A percentile compares a stretch with the other conserved stretches of the same genome.
Conservation (phyloP, 2,329 filamentous ascomycete species). For the Ophiosphaerella korrae region DNA sequence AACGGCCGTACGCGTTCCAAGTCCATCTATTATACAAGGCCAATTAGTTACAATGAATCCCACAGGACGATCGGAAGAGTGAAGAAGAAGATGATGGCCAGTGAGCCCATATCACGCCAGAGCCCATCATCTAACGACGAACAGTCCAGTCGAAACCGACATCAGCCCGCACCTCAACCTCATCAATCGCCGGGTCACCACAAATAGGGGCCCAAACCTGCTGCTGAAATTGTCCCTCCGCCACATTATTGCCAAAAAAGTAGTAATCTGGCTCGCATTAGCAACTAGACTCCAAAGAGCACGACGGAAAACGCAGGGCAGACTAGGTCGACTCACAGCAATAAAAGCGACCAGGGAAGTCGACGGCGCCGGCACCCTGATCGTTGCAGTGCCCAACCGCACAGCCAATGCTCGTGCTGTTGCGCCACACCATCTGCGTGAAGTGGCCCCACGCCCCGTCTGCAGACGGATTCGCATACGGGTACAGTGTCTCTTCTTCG, state of each 20-base stretch:
- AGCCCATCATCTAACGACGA: not conserved
- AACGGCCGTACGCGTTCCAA: too few species aligned
- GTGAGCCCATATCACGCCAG: too few species aligned
- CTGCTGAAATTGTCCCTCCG: constrained; percentile 30
- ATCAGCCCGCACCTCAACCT: constrained; percentile 20
- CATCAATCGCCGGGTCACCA: constrained; percentile 22
- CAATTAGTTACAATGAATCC: too few species aligned
- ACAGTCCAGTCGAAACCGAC: constrained; percentile 24
- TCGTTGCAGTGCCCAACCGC: constrained; percentile 37
- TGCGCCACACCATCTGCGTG: constrained; percentile 48
- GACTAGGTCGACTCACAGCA: constrained; percentile 36
- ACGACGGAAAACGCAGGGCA: not conserved
- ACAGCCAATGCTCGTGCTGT: constrained; percentile 43
- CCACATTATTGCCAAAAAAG: constrained; percentile 40
- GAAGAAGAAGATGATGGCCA: not conserved
- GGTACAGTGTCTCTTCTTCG: constrained; percentile 43
- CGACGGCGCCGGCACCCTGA: constrained; percentile 18
- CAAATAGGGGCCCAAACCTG: constrained; percentile 43
- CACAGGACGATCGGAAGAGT: not conserved
- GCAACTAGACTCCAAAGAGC: not conserved
- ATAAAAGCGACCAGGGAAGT: constrained; percentile 40
- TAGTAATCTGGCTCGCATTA: constrained; percentile 38
- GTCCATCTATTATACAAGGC: too few species aligned
- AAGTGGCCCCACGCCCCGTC: constrained; percentile 44
- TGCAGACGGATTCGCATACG: constrained; percentile 38